Evolutionary conservation across 129 eudicot genomes (phyloP), one percentile per base, ranked within the genome.

Genomic region (Apium graveolens): DNA sequence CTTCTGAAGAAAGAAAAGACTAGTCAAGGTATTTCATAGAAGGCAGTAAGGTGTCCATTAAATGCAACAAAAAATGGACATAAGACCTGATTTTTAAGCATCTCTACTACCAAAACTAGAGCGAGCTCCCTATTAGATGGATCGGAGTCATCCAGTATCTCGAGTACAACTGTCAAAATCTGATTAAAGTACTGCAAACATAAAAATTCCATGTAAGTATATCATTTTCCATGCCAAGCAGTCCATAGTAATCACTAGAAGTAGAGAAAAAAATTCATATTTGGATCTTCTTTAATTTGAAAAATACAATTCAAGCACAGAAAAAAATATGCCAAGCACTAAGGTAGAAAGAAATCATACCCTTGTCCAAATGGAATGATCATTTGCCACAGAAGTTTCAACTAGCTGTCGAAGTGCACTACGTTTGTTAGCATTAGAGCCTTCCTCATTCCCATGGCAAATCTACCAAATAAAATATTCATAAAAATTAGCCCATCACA

Each of bases 161-260:
- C 97, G 57, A 95, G 96, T 48, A 87, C 92, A 76, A 82, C 91
- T 74, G 94, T 95, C 85, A 95, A 86, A 48, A 92, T 90, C 89
- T 91, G 99, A 83, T 95, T 95, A 87, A 95, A 95, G 87, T 91
- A 90, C 99, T 95, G 96, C 84, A 84, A 76, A 73, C 55, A 84
- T 26, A 69, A 88, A 78, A 46, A 49, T 39, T 73, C 26, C 72
- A 85, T 75, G 45, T 11, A 76, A 69, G 48, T 78, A 42, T 49
- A 73, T 14, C 63, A 70, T 53, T 29, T 65, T 63, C 38, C 42
- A 34, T 21, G 43, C 27, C 27, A n/a, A 66, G 45, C 73, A 70
- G 27, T 69, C 68, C 14, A 65, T 57, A 46, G 71, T 31, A 73
- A 74, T 35, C 21, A 26, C 62, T 26, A n/a, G 45, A 76, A 37